Base-by-base conservation (phyloP, 1,284 basidiomycete species). In the Meripilus lineatus region DNA sequence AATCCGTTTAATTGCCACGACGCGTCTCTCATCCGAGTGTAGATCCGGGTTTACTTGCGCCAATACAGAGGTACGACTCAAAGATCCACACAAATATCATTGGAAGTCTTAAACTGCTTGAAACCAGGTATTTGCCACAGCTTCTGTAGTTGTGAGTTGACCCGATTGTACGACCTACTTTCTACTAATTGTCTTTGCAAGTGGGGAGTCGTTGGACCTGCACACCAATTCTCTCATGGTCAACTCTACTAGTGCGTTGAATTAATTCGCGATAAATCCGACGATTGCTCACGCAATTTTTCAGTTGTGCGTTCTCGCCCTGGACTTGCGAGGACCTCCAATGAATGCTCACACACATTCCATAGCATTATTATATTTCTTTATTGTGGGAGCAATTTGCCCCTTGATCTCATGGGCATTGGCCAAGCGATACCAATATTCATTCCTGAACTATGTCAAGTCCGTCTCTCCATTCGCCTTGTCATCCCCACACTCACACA, bases 371-470 rank as follows among this genome's bases (percentile, higher is more conserved):
- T 50, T 61, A n/a, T 70, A 61, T 47, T 75, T 74, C 63, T 76
- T 76, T 65, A 57, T 76, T 43, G 47, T 72, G 14, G 74, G 73
- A n/a, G 69, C 70, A 4, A 25, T 70, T 14, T 61, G 61, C 30
- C 75, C 75, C 0, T 35, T 72, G 26, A 50, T 58, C 15, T 58
- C 65, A 15, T 76, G 67, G 65, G 25, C 67, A 44, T 48, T 64
- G 50, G 54, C 59, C 33, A 55, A 53, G 39, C 50, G 65, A 53
- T 65, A 59, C 58, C 64, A 65, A 35, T 57, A 66, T 50, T 63
- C 69, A 42, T 65, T 61, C 55, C 61, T 65, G 21, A 70, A 70
- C 53, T 69, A 68, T 50, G 59, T 69, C 52, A 71, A 67, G 72
- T 71, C 43, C 39, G 65, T 57, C 20, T 28, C 14, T 34, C 18